Evolutionary conservation across 2,329 filamentous ascomycete species (phyloP), one percentile per base, ranked within the genome.

Genomic region (Aureobasidium leucospermi): DNA sequence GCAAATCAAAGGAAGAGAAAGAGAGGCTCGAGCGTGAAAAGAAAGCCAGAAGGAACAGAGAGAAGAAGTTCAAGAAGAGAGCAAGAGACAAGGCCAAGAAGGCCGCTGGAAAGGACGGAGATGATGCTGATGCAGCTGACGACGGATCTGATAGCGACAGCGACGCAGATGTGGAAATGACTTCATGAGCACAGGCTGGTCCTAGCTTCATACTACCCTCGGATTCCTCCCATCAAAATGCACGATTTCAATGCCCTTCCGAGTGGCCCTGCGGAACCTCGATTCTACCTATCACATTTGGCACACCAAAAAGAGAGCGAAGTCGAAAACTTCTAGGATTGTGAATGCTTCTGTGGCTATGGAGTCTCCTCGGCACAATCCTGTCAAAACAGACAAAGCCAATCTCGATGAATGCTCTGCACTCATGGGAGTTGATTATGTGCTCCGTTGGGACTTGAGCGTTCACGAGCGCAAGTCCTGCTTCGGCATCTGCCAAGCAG

Each of bases 41-140:
- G 66, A 65, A 67, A 16, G 68, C 66, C 8, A 63, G 65, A 32
- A 61, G 65, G 28, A 73, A 73, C 60, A 63, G 69, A 6, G 68
- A 71, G 56, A 72, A 72, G 67, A 71, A 72, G 61, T 64, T 69
- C 15, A 73, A 71, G 64, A 70, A 69, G 61, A 67, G 66, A 61
- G 63, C 65, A 39, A 63, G 65, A 42, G 70, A 71, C 32, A 70
- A 70, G 63, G 69, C 68, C 9, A 71, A 70, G 65, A 71, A 70
- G 59, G 64, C 62, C 8, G 67, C 61, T 55, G 60, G 46, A 13
- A 52, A 29, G n/a, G 58, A 51, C 1, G 47, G 39, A 19, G 58
- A 42, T 7, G 34, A 36, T 3, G 45, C 32, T 13, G 55, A 42
- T 34, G 41, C 28, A 10, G 56, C 13, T 1, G 43, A 32, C 23